A percentile compares a stretch with the other conserved stretches of the same genome.
Evolutionary conservation across 805 yeast genomes (phyloP).

Genomic region (Ogataea salicorniae): DNA sequence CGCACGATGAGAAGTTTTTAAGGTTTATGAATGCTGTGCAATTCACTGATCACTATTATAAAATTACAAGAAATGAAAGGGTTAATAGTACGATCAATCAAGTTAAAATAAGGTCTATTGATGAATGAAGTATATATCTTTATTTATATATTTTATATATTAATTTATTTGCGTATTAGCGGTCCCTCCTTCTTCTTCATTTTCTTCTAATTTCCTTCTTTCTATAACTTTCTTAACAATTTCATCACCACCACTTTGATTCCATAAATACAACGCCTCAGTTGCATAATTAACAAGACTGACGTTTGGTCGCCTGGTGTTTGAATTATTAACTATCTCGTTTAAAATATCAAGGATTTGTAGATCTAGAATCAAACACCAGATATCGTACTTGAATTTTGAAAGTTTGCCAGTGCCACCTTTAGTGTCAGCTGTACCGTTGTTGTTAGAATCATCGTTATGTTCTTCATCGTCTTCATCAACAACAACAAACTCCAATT

Average conservation of each 20-base stretch:
- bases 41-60: slow-evolving; percentile 83
- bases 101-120: slow-evolving; percentile 25
- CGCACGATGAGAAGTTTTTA: slow-evolving; percentile 92
- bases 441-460: slow-evolving; percentile 33
- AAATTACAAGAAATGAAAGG: slow-evolving; percentile 72
- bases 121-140: slow-evolving; percentile 3
- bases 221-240: slow-evolving; percentile 16
- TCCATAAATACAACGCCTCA: slow-evolving; percentile 91
- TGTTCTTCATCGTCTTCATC: slow-evolving; percentile 30
- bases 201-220: background rate
- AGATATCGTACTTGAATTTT: slow-evolving; percentile 50
- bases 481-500: slow-evolving; percentile 18
- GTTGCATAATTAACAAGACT: slow-evolving; percentile 79
- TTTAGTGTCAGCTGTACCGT: slow-evolving; percentile 6
- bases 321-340: slow-evolving; percentile 59
- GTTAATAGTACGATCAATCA: slow-evolving; percentile 68
- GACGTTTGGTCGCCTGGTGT: slow-evolving; percentile 40
- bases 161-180: background rate
- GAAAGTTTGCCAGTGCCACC: slow-evolving; percentile 20
- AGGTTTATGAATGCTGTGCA: slow-evolving; percentile 78
- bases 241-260: slow-evolving; percentile 42
- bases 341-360: slow-evolving; percentile 60
- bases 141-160: background rate
- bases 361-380: slow-evolving; percentile 66
- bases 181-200: background rate